Conservation (phyloP, 1,284 basidiomycete genomes). For the Microbotryum lychnidis-dioicae region DNA sequence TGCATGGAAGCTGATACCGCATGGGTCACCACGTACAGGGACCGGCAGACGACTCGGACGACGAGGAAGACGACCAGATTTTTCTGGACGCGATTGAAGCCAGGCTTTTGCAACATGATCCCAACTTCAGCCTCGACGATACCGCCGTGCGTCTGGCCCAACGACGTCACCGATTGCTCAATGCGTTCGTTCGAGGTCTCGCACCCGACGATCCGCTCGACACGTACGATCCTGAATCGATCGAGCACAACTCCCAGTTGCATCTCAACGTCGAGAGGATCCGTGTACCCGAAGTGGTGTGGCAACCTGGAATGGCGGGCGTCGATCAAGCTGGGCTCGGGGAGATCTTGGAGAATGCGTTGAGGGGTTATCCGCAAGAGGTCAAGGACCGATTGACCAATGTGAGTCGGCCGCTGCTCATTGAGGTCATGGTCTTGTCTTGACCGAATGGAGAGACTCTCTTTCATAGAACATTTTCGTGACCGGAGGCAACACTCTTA, state of each 20-base stretch:
- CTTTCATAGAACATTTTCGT: slow-evolving; percentile 71
- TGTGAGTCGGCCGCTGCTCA: slow-evolving; percentile 36
- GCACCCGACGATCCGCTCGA: slow-evolving; percentile 52
- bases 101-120: slow-evolving; percentile 74
- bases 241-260: slow-evolving; percentile 61
- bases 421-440: background rate
- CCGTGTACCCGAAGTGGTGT: slow-evolving; percentile 87
- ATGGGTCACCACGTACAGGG: slow-evolving; percentile 46
- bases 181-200: slow-evolving; percentile 60
- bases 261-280: slow-evolving; percentile 92
- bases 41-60: slow-evolving; percentile 70
- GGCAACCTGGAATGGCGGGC: slow-evolving; percentile 86
- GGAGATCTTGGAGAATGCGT: slow-evolving; percentile 77
- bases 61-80: slow-evolving; percentile 84
- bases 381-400: slow-evolving; percentile 56
- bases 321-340: slow-evolving; percentile 88
- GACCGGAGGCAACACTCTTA: slow-evolving; percentile 69
- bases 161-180: slow-evolving; percentile 70
- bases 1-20: slow-evolving; percentile 40
- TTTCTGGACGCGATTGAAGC: slow-evolving; percentile 68
- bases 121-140: slow-evolving; percentile 67
- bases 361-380: slow-evolving; percentile 65
- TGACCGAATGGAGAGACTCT: slow-evolving; percentile 41
- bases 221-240: slow-evolving; percentile 48
- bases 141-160: slow-evolving; percentile 71